Base-by-base conservation (phyloP, 2,329 filamentous ascomycete genomes). In the Talaromyces pinophilus region DNA sequence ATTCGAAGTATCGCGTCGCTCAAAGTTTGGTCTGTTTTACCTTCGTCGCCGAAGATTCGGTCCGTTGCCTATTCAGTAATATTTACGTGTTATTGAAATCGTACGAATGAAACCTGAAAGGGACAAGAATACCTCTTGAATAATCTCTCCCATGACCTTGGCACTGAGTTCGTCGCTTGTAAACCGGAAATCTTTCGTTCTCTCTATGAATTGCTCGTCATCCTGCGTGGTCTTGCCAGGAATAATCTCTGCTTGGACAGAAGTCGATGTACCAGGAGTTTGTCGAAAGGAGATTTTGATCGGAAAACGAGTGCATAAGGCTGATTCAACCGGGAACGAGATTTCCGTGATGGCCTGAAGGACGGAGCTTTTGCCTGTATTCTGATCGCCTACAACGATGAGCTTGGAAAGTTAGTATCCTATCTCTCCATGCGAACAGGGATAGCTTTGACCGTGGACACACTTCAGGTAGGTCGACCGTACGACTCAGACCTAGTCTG, bases 281-380 rank as follows among this genome's bases (percentile, higher is more conserved):
- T 64, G 64, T 11, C 86, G 80, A n/a, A 87, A 77, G 5, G 85
- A 78, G 63, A 88, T 83, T 71, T 88, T 85, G 28, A 86, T 88
- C 2, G 86, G 83, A 67, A 87, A 89, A n/a, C 87, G 80, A 0
- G 87, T 90, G 69, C 87, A 90, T 2, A 87, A 81, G 54, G 83
- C 85, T 55, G 85, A 85, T 68, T 86, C 85, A 63, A 84, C 80
- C 0, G 87, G 87, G 59, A 90, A 89, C 0, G 82, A 82, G 1
- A 90, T 84, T 15, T 84, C 82, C 0, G 87, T 86, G 57, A 90
- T 86, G 0, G 87, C 88, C 68, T 90, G 85, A 0, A 90, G 81
- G 0, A 89, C 86, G 0, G 86, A 89, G 19, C 84, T 87, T 71
- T 90, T 90, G 4, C 87, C 87, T 0, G 84, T 83, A 0, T 84